A percentile compares a stretch with the other conserved stretches of the same genome.
Conservation (phyloP, 164 flowering plant species). For the Taxillus chinensis region DNA sequence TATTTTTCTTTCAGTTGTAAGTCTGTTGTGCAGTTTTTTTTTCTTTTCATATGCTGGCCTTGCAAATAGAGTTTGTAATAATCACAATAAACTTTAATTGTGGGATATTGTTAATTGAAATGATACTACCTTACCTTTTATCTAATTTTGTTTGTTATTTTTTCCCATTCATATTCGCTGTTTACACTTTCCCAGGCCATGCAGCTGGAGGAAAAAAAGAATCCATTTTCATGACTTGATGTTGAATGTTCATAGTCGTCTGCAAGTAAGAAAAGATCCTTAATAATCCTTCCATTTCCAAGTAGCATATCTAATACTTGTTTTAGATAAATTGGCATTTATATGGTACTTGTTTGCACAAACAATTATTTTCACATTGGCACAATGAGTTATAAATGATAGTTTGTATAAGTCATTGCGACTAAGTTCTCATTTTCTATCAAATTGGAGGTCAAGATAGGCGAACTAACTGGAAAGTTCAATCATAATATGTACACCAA, state of each 20-base stretch:
- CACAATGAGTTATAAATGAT: no score
- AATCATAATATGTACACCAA: no score
- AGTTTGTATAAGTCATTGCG: no score
- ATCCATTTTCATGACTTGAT: conserved; percentile 99
- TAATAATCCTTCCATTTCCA: background rate
- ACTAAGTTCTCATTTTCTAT: background rate
- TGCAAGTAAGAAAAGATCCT: conserved; percentile 50
- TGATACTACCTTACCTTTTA: background rate
- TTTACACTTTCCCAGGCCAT: conserved; percentile 40
- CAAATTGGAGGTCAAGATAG: background rate
- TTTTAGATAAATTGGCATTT: no score
- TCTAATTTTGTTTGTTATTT: background rate
- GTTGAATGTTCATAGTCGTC: conserved; percentile 87
- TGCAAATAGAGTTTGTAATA: background rate
- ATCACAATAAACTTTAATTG: background rate
- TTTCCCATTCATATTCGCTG: background rate
- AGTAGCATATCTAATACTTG: background rate
- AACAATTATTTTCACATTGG: no score
- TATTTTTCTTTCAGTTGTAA: conserved; percentile 83
- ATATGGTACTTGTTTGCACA: no score
- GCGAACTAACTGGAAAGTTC: background rate
- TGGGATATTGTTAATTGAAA: background rate
- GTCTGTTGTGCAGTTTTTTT: conserved; percentile 11
- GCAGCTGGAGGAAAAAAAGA: conserved; percentile 86
- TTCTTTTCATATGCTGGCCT: background rate